Conservation (phyloP, 768 basidiomycete species). For the Chalciporus pseudorubinellus region DNA sequence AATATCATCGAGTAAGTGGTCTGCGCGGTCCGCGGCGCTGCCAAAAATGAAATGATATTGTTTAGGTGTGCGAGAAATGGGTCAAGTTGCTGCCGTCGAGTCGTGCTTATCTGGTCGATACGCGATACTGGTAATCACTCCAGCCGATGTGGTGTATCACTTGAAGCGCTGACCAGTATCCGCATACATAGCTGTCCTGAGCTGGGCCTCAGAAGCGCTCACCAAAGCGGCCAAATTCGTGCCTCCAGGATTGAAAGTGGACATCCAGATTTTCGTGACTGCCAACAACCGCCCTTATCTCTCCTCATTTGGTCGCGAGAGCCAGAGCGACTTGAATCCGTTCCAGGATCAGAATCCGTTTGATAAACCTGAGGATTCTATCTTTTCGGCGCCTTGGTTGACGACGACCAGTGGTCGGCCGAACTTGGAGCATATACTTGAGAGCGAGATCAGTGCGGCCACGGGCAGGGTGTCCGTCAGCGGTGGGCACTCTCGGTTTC, state of each 20-base stretch:
- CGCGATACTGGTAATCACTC: slow-evolving; percentile 35
- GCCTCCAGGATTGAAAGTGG: slow-evolving; percentile 14
- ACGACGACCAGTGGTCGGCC: slow-evolving; percentile 38
- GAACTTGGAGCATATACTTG: slow-evolving; percentile 35
- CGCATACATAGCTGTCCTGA: slow-evolving; percentile 7
- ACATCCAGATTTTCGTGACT: slow-evolving; percentile 18
- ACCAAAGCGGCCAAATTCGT: slow-evolving; percentile 12
- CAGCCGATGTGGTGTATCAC: background rate
- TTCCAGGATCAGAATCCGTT: background rate
- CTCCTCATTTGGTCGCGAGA: background rate
- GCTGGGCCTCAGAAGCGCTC: slow-evolving; percentile 13
- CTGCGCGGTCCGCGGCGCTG: background rate
- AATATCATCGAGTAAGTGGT: slow-evolving; percentile 40
- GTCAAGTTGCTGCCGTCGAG: slow-evolving; percentile 28
- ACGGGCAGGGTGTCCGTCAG: slow-evolving; percentile 41
- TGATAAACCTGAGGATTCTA: background rate
- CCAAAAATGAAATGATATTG: background rate
- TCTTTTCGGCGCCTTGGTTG: slow-evolving; percentile 15
- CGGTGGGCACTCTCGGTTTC: slow-evolving; percentile 30
- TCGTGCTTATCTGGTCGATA: slow-evolving; percentile 44
- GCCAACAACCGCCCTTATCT: background rate
- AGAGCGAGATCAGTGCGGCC: slow-evolving; percentile 32
- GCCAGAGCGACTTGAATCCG: slow-evolving; percentile 5
- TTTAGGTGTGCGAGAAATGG: slow-evolving; percentile 14
- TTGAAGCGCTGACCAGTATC: background rate